Conservation (phyloP, 1,284 basidiomycete genomes). For the Marasmius sp. region DNA sequence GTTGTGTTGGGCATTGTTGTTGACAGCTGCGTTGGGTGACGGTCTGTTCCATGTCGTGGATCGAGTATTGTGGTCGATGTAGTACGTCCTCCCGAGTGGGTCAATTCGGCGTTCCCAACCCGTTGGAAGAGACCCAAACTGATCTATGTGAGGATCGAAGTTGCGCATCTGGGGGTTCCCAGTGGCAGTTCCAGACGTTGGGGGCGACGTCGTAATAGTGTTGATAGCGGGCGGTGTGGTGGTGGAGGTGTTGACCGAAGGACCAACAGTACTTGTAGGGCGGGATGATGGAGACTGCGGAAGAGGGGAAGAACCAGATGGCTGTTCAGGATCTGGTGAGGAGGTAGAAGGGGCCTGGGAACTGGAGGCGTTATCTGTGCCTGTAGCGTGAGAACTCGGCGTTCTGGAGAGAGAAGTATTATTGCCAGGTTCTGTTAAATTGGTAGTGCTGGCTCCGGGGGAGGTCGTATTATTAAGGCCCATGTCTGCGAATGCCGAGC, state of each 20-base stretch:
- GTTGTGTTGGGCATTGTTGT: slow-evolving; percentile 51
- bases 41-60: slow-evolving; percentile 91
- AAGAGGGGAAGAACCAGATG: slow-evolving; percentile 18
- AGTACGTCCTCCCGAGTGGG: slow-evolving; percentile 89
- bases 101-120: slow-evolving; percentile 95
- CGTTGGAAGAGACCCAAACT: slow-evolving; percentile 76
- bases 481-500: slow-evolving; percentile 57
- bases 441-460: slow-evolving; percentile 51
- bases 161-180: slow-evolving; percentile 58
- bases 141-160: slow-evolving; percentile 86
- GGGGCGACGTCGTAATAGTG: slow-evolving; percentile 27
- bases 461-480: slow-evolving; percentile 47
- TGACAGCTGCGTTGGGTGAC: slow-evolving; percentile 53
- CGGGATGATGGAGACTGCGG: slow-evolving; percentile 28
- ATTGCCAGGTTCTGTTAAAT: slow-evolving; percentile 35
- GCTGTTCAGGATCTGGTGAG: slow-evolving; percentile 35
- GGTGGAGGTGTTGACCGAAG: slow-evolving; percentile 24
- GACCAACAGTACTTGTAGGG: slow-evolving; percentile 31
- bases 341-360: slow-evolving; percentile 34
- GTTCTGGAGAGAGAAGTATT: slow-evolving; percentile 47
- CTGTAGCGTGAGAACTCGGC: slow-evolving; percentile 54
- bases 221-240: slow-evolving; percentile 26
- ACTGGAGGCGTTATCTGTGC: slow-evolving; percentile 31
- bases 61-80: slow-evolving; percentile 91
- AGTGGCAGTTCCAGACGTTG: slow-evolving; percentile 20